Conservation (phyloP, 768 basidiomycete species). For the Podaxis carcinomalis region DNA sequence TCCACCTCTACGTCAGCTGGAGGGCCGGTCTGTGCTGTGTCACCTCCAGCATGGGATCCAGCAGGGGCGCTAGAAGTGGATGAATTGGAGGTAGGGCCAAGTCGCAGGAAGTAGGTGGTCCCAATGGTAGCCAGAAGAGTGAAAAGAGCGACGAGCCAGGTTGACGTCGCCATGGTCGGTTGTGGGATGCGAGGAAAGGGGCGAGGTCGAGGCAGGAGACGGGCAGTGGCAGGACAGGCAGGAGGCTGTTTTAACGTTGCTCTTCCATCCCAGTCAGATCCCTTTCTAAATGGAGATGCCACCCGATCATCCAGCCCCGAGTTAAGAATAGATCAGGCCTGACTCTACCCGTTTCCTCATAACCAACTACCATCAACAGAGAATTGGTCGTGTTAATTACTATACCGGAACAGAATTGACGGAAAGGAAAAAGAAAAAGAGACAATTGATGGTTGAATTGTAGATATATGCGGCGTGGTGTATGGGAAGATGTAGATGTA, state of each 20-base stretch:
- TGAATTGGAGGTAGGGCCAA: too few relatives aligned
- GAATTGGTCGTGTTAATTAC: conserved; percentile 1
- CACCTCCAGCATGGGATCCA: neutral
- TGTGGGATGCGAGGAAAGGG: neutral
- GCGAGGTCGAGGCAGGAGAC: neutral
- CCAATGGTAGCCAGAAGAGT: conserved; percentile 2
- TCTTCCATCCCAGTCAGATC: neutral
- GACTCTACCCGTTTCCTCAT: too few relatives aligned
- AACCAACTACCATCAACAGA: too few relatives aligned
- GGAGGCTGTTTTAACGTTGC: neutral
- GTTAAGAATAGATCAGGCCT: neutral
- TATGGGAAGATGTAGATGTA: neutral
- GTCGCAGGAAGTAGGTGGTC: neutral
- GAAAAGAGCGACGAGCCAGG: conserved; percentile 1
- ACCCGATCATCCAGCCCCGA: neutral
- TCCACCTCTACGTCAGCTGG: neutral
- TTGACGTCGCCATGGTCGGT: neutral
- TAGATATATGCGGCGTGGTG: neutral
- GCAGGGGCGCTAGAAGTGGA: neutral
- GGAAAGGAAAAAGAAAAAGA: neutral
- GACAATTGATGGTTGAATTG: neutral
- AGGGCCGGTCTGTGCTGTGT: neutral
- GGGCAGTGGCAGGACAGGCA: neutral
- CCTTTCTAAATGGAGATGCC: neutral
- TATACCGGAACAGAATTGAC: neutral